Evolutionary conservation across 345 rosid genomes (phyloP).

Genomic region (Linum tenue): DNA sequence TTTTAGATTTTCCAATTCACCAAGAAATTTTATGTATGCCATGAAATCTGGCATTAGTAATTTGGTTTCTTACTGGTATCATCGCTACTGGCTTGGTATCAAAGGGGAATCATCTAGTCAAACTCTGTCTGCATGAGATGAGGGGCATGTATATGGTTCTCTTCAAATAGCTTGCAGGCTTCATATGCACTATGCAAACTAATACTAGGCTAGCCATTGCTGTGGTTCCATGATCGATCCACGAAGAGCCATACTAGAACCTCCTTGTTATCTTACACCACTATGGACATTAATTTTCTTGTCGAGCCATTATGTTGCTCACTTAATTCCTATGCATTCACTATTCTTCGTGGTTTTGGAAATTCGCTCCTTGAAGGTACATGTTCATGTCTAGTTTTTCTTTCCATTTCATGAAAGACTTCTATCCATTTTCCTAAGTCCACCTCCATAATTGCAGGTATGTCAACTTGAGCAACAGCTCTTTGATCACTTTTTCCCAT

Average conservation of each 20-base stretch:
- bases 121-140: neutral
- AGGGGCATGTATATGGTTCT: neutral
- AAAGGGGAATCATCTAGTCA: neutral
- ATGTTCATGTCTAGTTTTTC: neutral
- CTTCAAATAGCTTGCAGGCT: neutral
- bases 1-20: neutral
- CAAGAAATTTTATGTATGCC: neutral
- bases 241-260: neutral
- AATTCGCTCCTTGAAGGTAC: neutral
- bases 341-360: neutral
- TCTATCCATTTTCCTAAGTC: neutral
- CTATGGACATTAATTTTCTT: neutral
- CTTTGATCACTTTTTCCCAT: conserved; percentile 89
- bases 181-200: neutral
- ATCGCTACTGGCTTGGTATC: neutral
- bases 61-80: neutral
- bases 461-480: conserved; percentile 97
- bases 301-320: neutral
- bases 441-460: conserved; percentile 43
- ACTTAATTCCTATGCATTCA: neutral
- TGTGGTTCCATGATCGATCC: neutral
- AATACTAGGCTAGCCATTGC: neutral
- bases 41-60: neutral
- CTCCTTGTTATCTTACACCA: neutral
- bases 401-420: neutral